Evolutionary conservation across 179 eudicot genomes (phyloP).

Genomic region (Beta lomatogona): DNA sequence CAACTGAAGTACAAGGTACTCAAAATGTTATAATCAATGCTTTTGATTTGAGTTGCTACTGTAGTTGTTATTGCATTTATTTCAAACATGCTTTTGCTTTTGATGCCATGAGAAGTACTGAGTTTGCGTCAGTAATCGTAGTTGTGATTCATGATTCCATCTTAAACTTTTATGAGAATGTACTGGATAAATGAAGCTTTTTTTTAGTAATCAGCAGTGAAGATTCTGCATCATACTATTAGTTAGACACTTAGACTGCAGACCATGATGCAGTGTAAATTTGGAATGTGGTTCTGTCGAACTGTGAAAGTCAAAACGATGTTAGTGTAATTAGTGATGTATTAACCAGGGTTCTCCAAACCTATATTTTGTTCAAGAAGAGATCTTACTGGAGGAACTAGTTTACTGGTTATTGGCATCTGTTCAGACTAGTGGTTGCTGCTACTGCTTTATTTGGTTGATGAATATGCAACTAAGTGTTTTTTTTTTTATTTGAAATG

Average conservation of each 20-base stretch:
- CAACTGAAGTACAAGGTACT: constrained; percentile 45
- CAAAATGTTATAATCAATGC: background rate
- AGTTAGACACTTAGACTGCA: too few relatives aligned
- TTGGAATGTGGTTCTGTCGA: background rate
- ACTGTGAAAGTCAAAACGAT: background rate
- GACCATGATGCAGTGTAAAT: background rate
- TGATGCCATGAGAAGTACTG: background rate
- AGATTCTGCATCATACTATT: background rate
- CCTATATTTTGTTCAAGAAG: too few relatives aligned
- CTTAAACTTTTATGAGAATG: background rate
- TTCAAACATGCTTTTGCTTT: background rate
- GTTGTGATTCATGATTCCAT: too few relatives aligned
- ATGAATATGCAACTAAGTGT: too few relatives aligned
- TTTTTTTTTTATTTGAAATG: too few relatives aligned
- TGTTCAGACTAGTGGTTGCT: too few relatives aligned
- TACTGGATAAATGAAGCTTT: background rate
- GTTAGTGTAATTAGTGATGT: background rate
- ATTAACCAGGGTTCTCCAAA: too few relatives aligned
- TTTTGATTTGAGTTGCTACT: constrained; percentile 9
- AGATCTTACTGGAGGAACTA: too few relatives aligned
- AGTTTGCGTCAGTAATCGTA: too few relatives aligned
- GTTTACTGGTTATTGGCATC: too few relatives aligned
- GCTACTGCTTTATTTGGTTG: too few relatives aligned
- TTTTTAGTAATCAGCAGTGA: background rate
- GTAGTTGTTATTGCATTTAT: background rate